Evolutionary conservation across 495 filamentous ascomycete species (phyloP).

Genomic region (Margaritispora aquatica): DNA sequence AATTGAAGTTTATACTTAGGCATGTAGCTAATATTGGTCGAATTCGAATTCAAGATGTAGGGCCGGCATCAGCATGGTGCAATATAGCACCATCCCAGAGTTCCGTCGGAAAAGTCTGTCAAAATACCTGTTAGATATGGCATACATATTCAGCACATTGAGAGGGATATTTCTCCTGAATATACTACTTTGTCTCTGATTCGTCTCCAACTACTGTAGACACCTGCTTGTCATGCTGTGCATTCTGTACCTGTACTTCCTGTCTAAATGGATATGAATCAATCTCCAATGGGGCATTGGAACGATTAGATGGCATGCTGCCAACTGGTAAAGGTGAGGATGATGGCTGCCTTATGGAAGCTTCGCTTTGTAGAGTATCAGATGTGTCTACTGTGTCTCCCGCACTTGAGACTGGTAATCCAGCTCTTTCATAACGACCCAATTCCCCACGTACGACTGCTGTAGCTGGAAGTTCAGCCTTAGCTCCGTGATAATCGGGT

Average conservation of each 20-base stretch:
- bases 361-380: not conserved
- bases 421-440: not conserved
- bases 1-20: too few species aligned
- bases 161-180: too few species aligned
- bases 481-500: not conserved
- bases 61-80: too few species aligned
- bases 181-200: too few species aligned
- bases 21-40: too few species aligned
- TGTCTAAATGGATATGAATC: not conserved
- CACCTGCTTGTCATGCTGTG: not conserved
- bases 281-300: not conserved
- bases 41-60: too few species aligned
- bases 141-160: too few species aligned
- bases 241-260: slow-evolving; percentile 2
- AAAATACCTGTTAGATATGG: too few species aligned
- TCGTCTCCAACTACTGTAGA: not conserved
- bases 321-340: not conserved
- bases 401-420: not conserved
- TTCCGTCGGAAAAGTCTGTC: too few species aligned
- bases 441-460: too few species aligned
- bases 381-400: not conserved
- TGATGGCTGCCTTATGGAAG: not conserved
- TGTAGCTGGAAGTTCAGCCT: not conserved
- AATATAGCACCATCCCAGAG: too few species aligned
- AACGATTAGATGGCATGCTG: not conserved